Evolutionary conservation across 2,329 filamentous ascomycete species (phyloP), one percentile per base, ranked within the genome.

Genomic region (Fusarium chaquense): DNA sequence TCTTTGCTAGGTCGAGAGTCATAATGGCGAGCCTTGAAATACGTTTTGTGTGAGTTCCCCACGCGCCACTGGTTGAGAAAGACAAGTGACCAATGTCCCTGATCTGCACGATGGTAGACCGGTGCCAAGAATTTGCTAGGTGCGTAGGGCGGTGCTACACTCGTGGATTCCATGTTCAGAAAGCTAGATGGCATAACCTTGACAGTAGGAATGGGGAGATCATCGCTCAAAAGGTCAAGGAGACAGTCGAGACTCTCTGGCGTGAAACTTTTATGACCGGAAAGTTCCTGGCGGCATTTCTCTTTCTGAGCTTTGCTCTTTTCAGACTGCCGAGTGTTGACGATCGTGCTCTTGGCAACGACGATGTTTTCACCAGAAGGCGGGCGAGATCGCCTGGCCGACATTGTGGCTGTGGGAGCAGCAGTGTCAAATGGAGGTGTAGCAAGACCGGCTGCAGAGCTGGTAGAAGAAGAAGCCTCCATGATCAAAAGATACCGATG

Each of bases 381-480:
- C 1, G 10, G 18, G 8, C 8, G 24, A 38, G 15, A 4, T 9
- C 5, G 20, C 3, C 6, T 3, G 13, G 38, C 20, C 7, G 50
- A 16, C 35, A 40, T 41, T 3, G 16, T 8, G 13, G 8, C 4
- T 4, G 13, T 32, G 11, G 15, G 10, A 3, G 41, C 15, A 3
- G 41, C 15, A 8, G 38, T 22, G 13, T 20, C 33, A 13, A 10
- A 20, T 6, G 12, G 22, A 53, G 36, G 18, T 24, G 12, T 16
- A 43, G 50, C 20, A 53, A 24, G 20, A 18, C 20, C 33, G 35
- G 15, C 20, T 16, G 15, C 26, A 30, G 10, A 40, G 22, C 9
- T 6, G 4, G 11, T 60, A 12, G 11, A 12, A 2, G 5, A 0
- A 11, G 11, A 26, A 1, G 4, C 15, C 20, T 10, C 32, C 1